Conservation (phyloP, 768 basidiomycete species). For the Suillus cothurnatus region DNA sequence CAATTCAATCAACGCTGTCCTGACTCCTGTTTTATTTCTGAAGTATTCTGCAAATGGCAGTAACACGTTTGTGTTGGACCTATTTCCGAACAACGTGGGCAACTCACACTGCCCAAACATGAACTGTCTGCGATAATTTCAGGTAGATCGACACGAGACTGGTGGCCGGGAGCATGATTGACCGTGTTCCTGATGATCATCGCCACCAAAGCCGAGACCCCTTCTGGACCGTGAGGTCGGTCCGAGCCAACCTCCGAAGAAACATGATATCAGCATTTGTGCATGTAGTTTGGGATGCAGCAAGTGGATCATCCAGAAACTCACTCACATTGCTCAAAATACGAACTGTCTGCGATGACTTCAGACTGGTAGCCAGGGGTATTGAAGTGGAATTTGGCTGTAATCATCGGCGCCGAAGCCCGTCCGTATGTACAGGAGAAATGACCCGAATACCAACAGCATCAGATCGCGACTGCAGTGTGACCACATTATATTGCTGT, state of each 20-base stretch:
- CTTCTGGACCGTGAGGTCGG: background rate
- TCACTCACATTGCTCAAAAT: background rate
- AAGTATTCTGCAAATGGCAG: background rate
- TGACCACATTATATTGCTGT: background rate
- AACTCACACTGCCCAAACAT: background rate
- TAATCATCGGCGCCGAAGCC: background rate
- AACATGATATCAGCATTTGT: no score
- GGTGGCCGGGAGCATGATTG: background rate
- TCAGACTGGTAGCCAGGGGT: background rate
- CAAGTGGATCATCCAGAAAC: no score
- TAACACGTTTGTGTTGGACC: background rate
- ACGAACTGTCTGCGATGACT: background rate
- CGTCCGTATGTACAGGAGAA: background rate
- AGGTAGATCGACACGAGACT: background rate
- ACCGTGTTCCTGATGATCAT: background rate
- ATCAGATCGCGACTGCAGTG: background rate
- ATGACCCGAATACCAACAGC: background rate
- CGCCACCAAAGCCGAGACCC: background rate
- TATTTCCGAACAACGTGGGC: background rate
- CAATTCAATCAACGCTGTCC: background rate
- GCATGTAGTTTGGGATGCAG: no score
- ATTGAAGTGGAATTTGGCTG: no score
- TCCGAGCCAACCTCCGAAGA: background rate
- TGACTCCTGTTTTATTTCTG: background rate
- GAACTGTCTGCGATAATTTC: background rate